Conservation (phyloP, 2,329 filamentous ascomycete species). For the Xylaria arbuscula region DNA sequence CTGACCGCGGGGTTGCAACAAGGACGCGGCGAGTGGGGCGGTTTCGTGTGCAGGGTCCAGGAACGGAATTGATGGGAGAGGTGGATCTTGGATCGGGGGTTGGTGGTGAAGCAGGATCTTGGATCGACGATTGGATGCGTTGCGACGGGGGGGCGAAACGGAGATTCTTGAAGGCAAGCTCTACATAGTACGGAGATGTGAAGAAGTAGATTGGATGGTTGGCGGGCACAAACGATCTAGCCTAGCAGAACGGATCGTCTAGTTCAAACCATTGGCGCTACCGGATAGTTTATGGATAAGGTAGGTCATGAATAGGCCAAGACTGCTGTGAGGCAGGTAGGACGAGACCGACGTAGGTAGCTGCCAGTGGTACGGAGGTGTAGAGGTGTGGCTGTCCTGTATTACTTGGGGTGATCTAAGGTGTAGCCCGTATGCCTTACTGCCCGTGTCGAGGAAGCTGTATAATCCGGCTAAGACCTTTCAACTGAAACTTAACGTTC, state of each 20-base stretch:
- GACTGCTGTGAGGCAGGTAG: neutral
- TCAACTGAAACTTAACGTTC: no score
- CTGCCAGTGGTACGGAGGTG: neutral
- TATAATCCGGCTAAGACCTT: neutral
- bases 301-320: constrained; percentile 10
- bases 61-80: constrained; percentile 23
- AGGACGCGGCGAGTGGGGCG: constrained; percentile 30
- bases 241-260: neutral
- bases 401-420: neutral
- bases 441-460: neutral
- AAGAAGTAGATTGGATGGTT: no score
- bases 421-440: neutral
- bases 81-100: constrained; percentile 30
- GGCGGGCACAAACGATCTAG: no score
- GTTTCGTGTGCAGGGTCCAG: constrained; percentile 36
- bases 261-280: neutral
- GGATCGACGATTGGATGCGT: constrained; percentile 12
- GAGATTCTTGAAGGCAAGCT: neutral
- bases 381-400: neutral
- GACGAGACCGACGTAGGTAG: neutral
- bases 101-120: constrained; percentile 13
- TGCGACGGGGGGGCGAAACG: neutral
- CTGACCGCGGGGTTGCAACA: constrained; percentile 30
- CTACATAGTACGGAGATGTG: neutral
- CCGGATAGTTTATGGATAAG: neutral